Conservation (phyloP, 1,139 yeast species). For the Diutina mesorugosa region DNA sequence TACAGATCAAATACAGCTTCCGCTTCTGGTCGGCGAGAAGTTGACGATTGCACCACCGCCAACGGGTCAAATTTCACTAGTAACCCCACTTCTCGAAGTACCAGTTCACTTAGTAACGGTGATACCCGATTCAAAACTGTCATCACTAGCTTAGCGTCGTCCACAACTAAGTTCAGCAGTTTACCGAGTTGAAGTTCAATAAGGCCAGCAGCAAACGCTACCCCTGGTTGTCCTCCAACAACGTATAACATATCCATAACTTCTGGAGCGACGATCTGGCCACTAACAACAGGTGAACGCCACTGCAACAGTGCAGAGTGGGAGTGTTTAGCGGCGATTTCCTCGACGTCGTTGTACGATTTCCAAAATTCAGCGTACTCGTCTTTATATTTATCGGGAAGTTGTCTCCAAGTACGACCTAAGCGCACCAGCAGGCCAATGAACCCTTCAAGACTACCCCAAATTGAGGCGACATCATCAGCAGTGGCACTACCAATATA, state of each 20-base stretch:
- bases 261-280: not conserved
- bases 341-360: not conserved
- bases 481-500: not conserved
- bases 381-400: not conserved
- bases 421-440: not conserved
- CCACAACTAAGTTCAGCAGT: not conserved
- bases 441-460: not conserved
- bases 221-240: not conserved
- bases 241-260: not conserved
- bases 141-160: not conserved
- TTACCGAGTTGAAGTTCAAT: not conserved
- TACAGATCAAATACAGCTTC: not conserved
- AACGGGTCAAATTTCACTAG: not conserved
- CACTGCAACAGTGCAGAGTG: not conserved
- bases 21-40: not conserved
- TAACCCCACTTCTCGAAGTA: not conserved
- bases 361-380: not conserved
- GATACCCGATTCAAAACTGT: not conserved
- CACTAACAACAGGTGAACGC: not conserved
- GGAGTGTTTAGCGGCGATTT: not conserved
- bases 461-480: not conserved
- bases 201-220: not conserved
- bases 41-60: not conserved
- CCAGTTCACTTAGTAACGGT: not conserved
- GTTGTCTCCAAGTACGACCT: not conserved